phyloP scores from a whole-genome alignment of 1,284 basidiomycete genomes.

The Ceratobasidium sp. region DNA sequence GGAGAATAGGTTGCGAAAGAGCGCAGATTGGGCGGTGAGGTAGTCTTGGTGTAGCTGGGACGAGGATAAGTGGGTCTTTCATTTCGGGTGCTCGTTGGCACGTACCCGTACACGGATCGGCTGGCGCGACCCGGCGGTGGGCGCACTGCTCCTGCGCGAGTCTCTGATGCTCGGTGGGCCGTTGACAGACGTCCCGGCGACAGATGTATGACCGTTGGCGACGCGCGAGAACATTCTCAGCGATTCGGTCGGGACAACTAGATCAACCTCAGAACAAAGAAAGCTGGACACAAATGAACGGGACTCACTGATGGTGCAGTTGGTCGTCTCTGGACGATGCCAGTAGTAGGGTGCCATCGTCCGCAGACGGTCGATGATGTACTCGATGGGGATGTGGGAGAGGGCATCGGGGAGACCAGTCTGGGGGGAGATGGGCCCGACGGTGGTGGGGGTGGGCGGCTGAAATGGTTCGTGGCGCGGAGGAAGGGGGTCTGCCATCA shows the following conservation, averaged over 20 bases:
- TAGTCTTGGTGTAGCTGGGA: constrained; percentile 77
- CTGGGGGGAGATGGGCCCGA: constrained; percentile 37
- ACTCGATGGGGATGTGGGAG: constrained; percentile 73
- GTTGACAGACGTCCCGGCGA: constrained; percentile 53
- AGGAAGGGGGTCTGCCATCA: constrained; percentile 44
- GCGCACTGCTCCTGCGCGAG: constrained; percentile 63
- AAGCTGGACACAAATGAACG: neutral
- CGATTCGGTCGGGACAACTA: constrained; percentile 12
- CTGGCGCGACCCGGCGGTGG: constrained; percentile 55
- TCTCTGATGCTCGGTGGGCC: constrained; percentile 52
- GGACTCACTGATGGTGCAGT: constrained; percentile 75
- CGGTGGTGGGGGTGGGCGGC: neutral
- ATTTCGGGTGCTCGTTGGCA: constrained; percentile 21
- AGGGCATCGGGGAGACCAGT: constrained; percentile 54
- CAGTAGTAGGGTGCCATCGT: constrained; percentile 74
- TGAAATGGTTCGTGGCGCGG: constrained; percentile 25
- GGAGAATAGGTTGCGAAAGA: constrained; percentile 74
- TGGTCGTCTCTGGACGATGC: constrained; percentile 76
- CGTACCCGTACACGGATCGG: constrained; percentile 68
- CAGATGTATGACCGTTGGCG: constrained; percentile 58
- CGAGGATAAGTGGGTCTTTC: constrained; percentile 28
- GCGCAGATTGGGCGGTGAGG: constrained; percentile 76
- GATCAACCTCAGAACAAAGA: constrained; percentile 43
- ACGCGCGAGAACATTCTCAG: constrained; percentile 37
- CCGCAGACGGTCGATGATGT: constrained; percentile 75